Base-by-base conservation (phyloP, 495 filamentous ascomycete species). In the Aspergillus sclerotiicarbonarius region DNA sequence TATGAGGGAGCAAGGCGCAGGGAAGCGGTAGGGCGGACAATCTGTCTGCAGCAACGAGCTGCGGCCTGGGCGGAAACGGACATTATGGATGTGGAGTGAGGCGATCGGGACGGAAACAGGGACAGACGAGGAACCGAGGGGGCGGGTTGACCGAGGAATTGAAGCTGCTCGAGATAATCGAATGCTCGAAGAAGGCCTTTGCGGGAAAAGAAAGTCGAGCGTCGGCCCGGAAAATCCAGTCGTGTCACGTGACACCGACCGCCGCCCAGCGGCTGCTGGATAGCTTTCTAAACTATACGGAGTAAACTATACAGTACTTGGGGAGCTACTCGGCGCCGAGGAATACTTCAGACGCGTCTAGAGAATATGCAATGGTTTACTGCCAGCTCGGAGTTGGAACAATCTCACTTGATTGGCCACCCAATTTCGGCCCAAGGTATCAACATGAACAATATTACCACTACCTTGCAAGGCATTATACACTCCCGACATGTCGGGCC, bases 1-100 rank as follows among this genome's bases (percentile, higher is more conserved):
- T 76, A 80, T 76, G 71, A 65, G 64, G 73, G 68, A 63, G 74
- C 71, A 59, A 78, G 71, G 67, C 74, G 75, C 71, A 77, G 72
- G 63, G 71, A 72, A 50, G 70, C 61, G 66, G 75, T 70, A 57
- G 74, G 72, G 71, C 75, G 73, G 70, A 75, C 67, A 65, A 76
- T 69, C 66, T 77, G 75, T 71, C 76, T 67, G 71, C 70, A 73
- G 74, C 71, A 73, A 56, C 76, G 76, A 60, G 71, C 75, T 68
- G 75, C 75, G 66, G 67, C 52, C 56, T 77, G 73, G 43, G 70
- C 67, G 54, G 75, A 51, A 61, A 79, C 65, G 20, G 76, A 77
- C 76, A 79, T 79, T 61, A 54, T 68, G 68, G 44, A 55, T 52
- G 56, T 48, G 45, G 45, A 21, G 35, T 32, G 33, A 55, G 49